phyloP scores from a whole-genome alignment of 768 basidiomycete species.

The Auricularia sp. region DNA sequence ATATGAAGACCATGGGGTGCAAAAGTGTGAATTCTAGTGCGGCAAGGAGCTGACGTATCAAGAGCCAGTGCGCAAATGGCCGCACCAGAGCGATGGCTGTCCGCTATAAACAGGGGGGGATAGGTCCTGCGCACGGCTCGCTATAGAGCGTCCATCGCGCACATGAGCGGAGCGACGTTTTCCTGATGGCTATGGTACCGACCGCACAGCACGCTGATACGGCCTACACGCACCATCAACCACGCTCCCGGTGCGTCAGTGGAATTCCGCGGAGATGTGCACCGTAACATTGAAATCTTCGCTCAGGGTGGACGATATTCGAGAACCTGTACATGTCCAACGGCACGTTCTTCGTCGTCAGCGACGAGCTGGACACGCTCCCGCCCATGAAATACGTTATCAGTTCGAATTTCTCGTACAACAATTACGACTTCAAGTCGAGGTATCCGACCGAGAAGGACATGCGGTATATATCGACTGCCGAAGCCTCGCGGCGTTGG shows the following conservation, averaged over 20 bases:
- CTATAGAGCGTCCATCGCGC: no score
- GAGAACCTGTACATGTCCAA: slow-evolving; percentile 77
- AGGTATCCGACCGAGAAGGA: slow-evolving; percentile 57
- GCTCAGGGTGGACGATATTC: slow-evolving; percentile 74
- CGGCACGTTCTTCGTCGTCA: slow-evolving; percentile 66
- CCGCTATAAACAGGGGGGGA: no score
- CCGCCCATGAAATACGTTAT: slow-evolving; percentile 48
- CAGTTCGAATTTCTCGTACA: slow-evolving; percentile 51
- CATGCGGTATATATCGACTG: slow-evolving; percentile 50
- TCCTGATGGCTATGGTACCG: background rate
- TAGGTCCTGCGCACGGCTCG: no score
- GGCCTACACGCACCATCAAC: background rate
- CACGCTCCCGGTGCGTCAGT: background rate
- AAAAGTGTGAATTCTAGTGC: no score
- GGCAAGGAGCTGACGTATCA: no score
- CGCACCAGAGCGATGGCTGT: no score
- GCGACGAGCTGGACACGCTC: slow-evolving; percentile 33
- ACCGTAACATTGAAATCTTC: background rate
- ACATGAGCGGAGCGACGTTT: no score
- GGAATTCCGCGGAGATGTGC: background rate
- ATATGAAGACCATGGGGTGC: no score
- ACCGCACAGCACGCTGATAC: background rate
- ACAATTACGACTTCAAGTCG: slow-evolving; percentile 49
- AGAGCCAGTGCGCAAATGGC: no score
- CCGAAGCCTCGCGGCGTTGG: slow-evolving; percentile 55